Evolutionary conservation across 2,329 filamentous ascomycete species (phyloP), one percentile per base, ranked within the genome.

Genomic region (Neocucurbitaria cava): DNA sequence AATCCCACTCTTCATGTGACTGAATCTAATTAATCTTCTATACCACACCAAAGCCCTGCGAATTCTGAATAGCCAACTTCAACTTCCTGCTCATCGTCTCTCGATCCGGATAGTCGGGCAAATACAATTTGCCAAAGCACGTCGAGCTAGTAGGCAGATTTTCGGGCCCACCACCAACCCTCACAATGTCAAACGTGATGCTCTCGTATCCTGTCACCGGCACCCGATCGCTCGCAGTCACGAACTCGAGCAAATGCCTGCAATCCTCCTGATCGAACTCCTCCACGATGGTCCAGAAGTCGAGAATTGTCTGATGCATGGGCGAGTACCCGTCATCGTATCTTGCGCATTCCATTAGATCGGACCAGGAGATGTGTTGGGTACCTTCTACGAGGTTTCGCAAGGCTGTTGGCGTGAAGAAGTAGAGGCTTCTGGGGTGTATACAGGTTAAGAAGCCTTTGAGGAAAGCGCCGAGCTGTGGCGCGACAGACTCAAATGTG

Each of bases 191-290:
- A 74, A 98, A 98, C 68, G 90, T 87, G 42, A 98, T 79, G 65
- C 90, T 92, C 59, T 85, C 84, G 69, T 93, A 87, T 2, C 95
- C 95, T 18, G 91, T 92, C 0, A 96, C 90, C 0, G 95, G 95
- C 1, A 98, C 85, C 2, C 95, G 85, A 70, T 97, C 93, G 65
- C 89, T 94, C 0, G 94, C 94, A 13, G 95, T 99, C 26, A 99
- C 93, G 69, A 99, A 99, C 73, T 97, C 92, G 28, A 99, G 82
- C 30, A 99, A 78, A 66, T 86, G 87, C 47, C 87, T 85, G 75
- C 89, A 89, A 81, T 93, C 89, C 40, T 84, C 81, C 15, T 88
- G 82, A 54, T 86, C 82, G 69, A 85, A 95, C 31, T 73, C 76
- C 60, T 84, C 84, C 1, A 96, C 89, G 7, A 97, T 83, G 11